Evolutionary conservation across 768 basidiomycete genomes (phyloP), one percentile per base, ranked within the genome.

Genomic region (Cystofilobasidium bisporidii): DNA sequence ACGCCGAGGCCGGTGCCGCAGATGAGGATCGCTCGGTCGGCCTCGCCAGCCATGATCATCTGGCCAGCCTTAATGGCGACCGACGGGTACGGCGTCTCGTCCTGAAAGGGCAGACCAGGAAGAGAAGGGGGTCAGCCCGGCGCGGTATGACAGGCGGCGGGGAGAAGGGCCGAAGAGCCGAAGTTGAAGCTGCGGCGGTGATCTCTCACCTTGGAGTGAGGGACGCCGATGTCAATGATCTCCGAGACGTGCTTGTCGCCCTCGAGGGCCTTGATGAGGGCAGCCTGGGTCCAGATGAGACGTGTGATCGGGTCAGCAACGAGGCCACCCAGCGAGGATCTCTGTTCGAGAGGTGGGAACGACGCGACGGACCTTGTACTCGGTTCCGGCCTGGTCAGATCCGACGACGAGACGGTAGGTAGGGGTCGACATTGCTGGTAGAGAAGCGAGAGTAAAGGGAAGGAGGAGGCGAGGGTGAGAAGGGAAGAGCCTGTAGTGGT

Each of bases 41-140:
- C 75, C 61, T 75, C 72, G 30, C 74, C 75, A 56, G 45, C 69
- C 11, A 71, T 70, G 20, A 77, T 71, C 55, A 72, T 73, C 69
- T 69, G 69, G n/a, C 74, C 76, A 0, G 74, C 75, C 28, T 72
- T 74, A 26, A 77, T 74, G 12, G 72, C 76, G 28, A 75, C 71
- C 65, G 73, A 72, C 1, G 76, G 76, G 65, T 77, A 77, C 22
- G 74, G 72, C 15, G 74, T 76, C 68, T 75, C 73, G 65, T 72
- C 72, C 17, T 64, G 48, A 33, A 64, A 67, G 47, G 69, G n/a
- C n/a, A n/a, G n/a, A n/a, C n/a, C 67, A 43, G 72, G 67, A 24
- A 75, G 28, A 24, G 14, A 10, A 53, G 50, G 20, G 22, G 50
- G n/a, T 53, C 9, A 50, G 48, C 48, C n/a, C n/a, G n/a, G n/a